A percentile compares a stretch with the other conserved stretches of the same genome.
Evolutionary conservation across 2,329 filamentous ascomycete species (phyloP).

Genomic region (Cercospora brassicicola): DNA sequence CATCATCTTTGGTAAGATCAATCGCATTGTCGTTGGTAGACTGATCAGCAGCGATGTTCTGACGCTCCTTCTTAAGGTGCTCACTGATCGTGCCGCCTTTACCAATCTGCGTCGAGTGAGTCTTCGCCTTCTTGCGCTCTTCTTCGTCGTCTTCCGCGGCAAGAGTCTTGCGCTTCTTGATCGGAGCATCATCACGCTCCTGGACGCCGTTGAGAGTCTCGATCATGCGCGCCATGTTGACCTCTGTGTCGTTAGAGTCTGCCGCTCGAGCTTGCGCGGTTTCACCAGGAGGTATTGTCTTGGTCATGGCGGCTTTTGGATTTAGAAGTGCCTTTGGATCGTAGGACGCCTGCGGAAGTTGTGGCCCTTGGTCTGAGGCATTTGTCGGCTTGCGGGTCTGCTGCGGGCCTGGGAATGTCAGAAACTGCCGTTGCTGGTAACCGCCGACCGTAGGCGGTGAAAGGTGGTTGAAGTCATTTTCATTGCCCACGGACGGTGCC

Average conservation of each 20-base stretch:
- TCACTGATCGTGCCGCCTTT: constrained; percentile 61
- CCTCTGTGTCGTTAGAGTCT: not conserved
- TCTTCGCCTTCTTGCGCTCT: constrained; percentile 46
- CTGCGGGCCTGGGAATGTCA: constrained; percentile 32
- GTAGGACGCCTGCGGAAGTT: constrained; percentile 12
- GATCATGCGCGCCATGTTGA: constrained; percentile 62
- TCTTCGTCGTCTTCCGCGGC: constrained; percentile 38
- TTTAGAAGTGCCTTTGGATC: constrained; percentile 30
- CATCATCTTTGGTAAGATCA: constrained; percentile 56
- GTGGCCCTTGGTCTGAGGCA: constrained; percentile 12
- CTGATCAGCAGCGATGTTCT: constrained; percentile 44
- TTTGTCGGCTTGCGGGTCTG: constrained; percentile 32
- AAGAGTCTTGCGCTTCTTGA: constrained; percentile 61
- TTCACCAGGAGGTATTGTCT: not conserved
- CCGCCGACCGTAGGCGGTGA: constrained; percentile 13
- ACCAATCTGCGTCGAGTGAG: constrained; percentile 50
- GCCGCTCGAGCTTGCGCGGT: constrained; percentile 2
- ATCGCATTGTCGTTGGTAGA: constrained; percentile 32
- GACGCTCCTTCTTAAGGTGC: constrained; percentile 63
- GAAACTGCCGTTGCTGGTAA: constrained; percentile 5
- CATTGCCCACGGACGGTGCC: not conserved
- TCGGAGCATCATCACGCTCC: constrained; percentile 60
- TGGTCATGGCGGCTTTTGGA: constrained; percentile 22
- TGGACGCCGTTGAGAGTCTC: constrained; percentile 75
- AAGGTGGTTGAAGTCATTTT: constrained; percentile 18